A percentile compares a stretch with the other conserved stretches of the same genome.
Conservation (phyloP, 495 filamentous ascomycete species). For the Friedmanniomyces endolithicus region DNA sequence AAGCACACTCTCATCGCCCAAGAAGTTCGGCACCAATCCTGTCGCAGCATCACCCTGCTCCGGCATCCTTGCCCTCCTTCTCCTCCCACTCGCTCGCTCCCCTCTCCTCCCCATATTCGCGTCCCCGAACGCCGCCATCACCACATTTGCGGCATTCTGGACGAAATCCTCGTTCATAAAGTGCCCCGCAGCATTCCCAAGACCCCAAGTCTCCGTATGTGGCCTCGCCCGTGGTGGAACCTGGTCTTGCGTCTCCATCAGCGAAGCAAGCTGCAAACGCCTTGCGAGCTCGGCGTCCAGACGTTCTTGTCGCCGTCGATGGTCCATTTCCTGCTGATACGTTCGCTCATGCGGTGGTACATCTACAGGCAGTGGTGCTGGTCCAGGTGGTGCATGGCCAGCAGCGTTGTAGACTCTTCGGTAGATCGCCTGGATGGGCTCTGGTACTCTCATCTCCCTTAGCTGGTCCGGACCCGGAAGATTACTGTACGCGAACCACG, state of each 20-base stretch:
- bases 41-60: background rate
- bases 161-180: slow-evolving; percentile 34
- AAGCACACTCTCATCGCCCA: slow-evolving; percentile 19
- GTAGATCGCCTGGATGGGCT: slow-evolving; percentile 20
- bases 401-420: slow-evolving; percentile 18
- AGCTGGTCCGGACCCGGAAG: slow-evolving; percentile 43
- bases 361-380: slow-evolving; percentile 1
- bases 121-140: slow-evolving; percentile 19
- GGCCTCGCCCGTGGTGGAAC: slow-evolving; percentile 22
- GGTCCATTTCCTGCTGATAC: slow-evolving; percentile 42
- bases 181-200: slow-evolving; percentile 33
- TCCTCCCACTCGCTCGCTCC: slow-evolving; percentile 13
- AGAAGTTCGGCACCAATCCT: slow-evolving; percentile 16
- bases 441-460: slow-evolving; percentile 45
- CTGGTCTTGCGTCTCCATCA: slow-evolving; percentile 34
- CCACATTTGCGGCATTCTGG: slow-evolving; percentile 20
- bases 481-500: slow-evolving; percentile 60
- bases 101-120: slow-evolving; percentile 15
- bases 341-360: slow-evolving; percentile 6
- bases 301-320: slow-evolving; percentile 42
- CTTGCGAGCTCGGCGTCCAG: slow-evolving; percentile 46
- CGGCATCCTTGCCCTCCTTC: slow-evolving; percentile 1
- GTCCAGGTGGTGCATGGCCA: background rate
- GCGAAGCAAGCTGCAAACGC: slow-evolving; percentile 39
- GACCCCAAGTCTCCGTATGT: slow-evolving; percentile 25